These are phyloP conservation scores for Pyrus communis DNA, from an alignment of 306 rosid genomes.

Conservation along the genomic window DNA sequence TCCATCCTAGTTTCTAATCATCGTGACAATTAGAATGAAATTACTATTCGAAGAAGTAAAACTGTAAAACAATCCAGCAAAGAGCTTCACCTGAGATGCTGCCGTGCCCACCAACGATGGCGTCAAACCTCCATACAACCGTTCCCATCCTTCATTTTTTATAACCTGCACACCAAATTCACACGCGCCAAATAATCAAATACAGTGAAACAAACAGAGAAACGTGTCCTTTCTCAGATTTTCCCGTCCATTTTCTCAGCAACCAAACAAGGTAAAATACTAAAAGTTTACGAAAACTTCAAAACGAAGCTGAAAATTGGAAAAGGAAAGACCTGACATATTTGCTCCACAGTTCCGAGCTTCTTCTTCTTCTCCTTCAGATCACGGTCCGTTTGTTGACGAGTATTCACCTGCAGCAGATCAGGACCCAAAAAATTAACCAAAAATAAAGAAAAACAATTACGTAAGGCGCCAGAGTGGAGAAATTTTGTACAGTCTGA, in stretches of 20 bases:
- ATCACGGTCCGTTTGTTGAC: conserved; percentile 93
- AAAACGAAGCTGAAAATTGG: neutral
- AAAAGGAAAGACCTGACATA: conserved; percentile 51
- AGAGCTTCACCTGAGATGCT: conserved; percentile 80
- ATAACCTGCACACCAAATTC: conserved; percentile 45
- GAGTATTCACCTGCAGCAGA: conserved; percentile 74
- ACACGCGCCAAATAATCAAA: neutral
- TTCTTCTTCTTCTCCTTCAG: conserved; percentile 47
- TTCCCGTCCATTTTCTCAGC: conserved; percentile 6
- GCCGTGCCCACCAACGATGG: conserved; percentile 85
- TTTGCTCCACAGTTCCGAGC: conserved; percentile 49
- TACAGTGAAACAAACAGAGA: neutral
- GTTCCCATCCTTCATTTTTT: conserved; percentile 84
- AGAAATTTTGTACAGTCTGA: conserved; percentile 47
- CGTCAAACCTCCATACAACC: conserved; percentile 78
- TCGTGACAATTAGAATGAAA: neutral
- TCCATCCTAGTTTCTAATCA: neutral
- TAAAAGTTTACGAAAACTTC: neutral
- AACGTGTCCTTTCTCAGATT: neutral
- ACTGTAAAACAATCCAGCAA: neutral
- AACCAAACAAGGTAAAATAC: neutral
- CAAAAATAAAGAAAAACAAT: neutral
- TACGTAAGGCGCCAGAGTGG: neutral
- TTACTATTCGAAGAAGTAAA: neutral
- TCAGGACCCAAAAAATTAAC: conserved; percentile 6